Conservation (phyloP, 2,329 filamentous ascomycete genomes). For the Gliomastix tumulicola region DNA sequence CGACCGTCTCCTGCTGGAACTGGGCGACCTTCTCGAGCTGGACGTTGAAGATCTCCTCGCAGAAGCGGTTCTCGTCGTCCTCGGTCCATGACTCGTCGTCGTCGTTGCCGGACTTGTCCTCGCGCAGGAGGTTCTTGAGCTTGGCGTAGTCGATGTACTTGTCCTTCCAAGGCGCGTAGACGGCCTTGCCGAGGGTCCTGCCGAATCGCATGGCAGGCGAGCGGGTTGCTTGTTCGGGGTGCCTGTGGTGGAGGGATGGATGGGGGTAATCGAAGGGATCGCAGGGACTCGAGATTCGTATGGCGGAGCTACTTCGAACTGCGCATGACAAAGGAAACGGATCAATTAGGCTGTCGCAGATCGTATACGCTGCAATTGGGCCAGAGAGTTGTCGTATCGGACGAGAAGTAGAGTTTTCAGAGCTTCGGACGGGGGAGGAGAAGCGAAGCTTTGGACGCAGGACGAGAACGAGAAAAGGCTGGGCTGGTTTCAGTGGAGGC, state of each 20-base stretch:
- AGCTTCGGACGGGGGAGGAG: too few relatives aligned
- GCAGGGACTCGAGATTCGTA: too few relatives aligned
- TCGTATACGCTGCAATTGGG: too few relatives aligned
- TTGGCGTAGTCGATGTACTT: slow-evolving; percentile 95
- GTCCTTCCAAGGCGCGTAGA: slow-evolving; percentile 84
- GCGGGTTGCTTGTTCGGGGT: too few relatives aligned
- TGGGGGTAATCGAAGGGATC: neutral
- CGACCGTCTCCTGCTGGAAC: slow-evolving; percentile 79
- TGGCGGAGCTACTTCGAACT: too few relatives aligned
- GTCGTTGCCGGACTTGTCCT: slow-evolving; percentile 58
- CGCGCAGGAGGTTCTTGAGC: slow-evolving; percentile 82
- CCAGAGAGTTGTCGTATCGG: too few relatives aligned
- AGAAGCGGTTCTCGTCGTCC: slow-evolving; percentile 87
- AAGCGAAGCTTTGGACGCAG: too few relatives aligned
- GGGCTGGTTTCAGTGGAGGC: too few relatives aligned
- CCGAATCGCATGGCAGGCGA: slow-evolving; percentile 96
- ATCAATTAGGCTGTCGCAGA: too few relatives aligned
- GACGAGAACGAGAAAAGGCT: too few relatives aligned
- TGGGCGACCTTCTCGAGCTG: slow-evolving; percentile 91
- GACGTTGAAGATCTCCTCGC: slow-evolving; percentile 88
- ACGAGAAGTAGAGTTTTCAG: too few relatives aligned
- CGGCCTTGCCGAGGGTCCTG: slow-evolving; percentile 71
- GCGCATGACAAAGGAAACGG: too few relatives aligned
- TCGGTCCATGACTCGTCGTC: slow-evolving; percentile 76
- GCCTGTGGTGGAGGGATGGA: neutral